A percentile compares a stretch with the other conserved stretches of the same genome.
phyloP scores from a whole-genome alignment of 139 green algal species.

The Diplosphaera chodatii region DNA sequence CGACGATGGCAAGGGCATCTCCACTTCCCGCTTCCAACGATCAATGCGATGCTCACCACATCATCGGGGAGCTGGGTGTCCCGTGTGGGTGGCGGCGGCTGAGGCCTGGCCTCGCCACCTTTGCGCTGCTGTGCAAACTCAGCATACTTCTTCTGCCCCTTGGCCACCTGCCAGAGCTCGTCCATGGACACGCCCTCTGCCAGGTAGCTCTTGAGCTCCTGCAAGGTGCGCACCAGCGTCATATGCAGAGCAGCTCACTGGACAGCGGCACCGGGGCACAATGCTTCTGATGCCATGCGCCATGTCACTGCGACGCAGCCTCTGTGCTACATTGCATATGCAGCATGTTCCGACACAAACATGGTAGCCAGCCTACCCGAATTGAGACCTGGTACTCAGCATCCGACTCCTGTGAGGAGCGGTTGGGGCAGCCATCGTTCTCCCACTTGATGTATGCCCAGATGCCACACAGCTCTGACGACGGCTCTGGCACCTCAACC shows the following conservation, averaged over 20 bases:
- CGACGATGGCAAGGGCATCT: too few relatives aligned
- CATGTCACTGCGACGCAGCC: too few relatives aligned
- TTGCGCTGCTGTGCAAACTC: conserved; percentile 30
- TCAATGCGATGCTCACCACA: conserved; percentile 8
- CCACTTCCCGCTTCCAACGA: too few relatives aligned
- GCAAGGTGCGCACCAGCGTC: too few relatives aligned
- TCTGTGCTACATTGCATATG: too few relatives aligned
- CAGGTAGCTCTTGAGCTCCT: conserved; percentile 64
- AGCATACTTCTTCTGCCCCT: conserved; percentile 48
- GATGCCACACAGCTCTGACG: conserved; percentile 85
- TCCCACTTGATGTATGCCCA: conserved; percentile 96
- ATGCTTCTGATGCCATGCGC: too few relatives aligned
- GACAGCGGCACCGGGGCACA: too few relatives aligned
- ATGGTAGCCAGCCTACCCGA: too few relatives aligned
- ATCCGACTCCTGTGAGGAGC: conserved; percentile 48
- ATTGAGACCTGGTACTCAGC: conserved; percentile 52
- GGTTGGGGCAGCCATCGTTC: conserved; percentile 59
- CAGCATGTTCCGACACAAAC: too few relatives aligned
- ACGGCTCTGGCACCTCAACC: conserved; percentile 47
- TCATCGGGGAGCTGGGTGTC: conserved; percentile 11
- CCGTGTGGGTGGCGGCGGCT: conserved; percentile 3
- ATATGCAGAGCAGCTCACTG: too few relatives aligned
- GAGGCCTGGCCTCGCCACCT: conserved; percentile 2
- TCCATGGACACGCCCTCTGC: conserved; percentile 36
- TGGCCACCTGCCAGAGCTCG: conserved; percentile 63